phyloP scores from a whole-genome alignment of 352 stramenopile genomes.

The Phytophthora ohioensis region DNA sequence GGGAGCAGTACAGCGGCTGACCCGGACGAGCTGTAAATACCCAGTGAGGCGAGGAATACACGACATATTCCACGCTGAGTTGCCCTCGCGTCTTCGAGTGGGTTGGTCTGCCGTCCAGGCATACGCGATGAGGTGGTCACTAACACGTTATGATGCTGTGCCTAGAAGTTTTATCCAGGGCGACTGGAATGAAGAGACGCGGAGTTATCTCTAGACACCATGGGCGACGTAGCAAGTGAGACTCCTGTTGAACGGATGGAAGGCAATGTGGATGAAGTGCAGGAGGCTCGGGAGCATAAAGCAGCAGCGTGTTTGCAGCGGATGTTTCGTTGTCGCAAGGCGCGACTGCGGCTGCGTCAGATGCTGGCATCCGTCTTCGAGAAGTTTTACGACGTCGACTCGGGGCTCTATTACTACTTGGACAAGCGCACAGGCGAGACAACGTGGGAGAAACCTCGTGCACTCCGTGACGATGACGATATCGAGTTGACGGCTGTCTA shows the following conservation, averaged over 20 bases:
- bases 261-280: conserved; percentile 22
- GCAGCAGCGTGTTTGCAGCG: conserved; percentile 60
- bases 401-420: conserved; percentile 76
- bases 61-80: conserved; percentile 30
- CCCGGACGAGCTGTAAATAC: conserved; percentile 32
- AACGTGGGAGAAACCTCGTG: conserved; percentile 76
- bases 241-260: conserved; percentile 30
- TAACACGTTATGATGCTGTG: conserved; percentile 22
- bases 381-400: conserved; percentile 78
- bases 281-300: conserved; percentile 21
- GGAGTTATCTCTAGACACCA: conserved; percentile 13
- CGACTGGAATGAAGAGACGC: conserved; percentile 20
- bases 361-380: conserved; percentile 70
- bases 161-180: not conserved
- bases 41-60: conserved; percentile 40
- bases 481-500: conserved; percentile 54
- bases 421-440: conserved; percentile 75
- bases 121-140: not conserved
- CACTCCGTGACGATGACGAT: conserved; percentile 59
- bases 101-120: not conserved
- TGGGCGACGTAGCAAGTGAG: conserved; percentile 17
- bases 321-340: conserved; percentile 66
- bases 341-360: conserved; percentile 46
- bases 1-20: conserved; percentile 22
- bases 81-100: conserved; percentile 9